phyloP scores from a whole-genome alignment of 169 alveolate genomes.

The Plasmodium malariae region DNA sequence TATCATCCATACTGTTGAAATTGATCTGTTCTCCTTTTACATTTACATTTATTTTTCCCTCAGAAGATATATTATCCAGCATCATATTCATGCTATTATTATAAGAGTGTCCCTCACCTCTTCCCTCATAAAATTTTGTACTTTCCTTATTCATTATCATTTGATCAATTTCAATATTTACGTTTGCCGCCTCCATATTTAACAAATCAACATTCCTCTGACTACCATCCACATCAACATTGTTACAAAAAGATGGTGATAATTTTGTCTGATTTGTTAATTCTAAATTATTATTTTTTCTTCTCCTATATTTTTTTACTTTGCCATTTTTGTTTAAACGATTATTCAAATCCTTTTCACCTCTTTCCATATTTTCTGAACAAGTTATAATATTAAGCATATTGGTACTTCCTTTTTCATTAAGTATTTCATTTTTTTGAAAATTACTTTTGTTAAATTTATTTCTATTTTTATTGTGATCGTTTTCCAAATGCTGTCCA shows the following conservation, averaged over 20 bases:
- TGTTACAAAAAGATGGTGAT: not conserved
- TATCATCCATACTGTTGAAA: slow-evolving; percentile 10
- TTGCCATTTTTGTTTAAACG: slow-evolving; percentile 5
- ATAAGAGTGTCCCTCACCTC: too few species aligned
- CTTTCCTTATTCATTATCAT: too few species aligned
- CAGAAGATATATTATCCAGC: too few species aligned
- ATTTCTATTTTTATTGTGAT: not conserved
- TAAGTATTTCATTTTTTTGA: not conserved
- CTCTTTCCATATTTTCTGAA: not conserved
- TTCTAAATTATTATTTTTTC: slow-evolving; percentile 10
- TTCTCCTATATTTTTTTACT: slow-evolving; percentile 21
- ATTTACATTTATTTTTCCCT: slow-evolving; percentile 1
- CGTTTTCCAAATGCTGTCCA: not conserved
- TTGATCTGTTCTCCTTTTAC: too few species aligned
- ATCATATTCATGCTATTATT: too few species aligned
- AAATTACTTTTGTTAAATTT: not conserved
- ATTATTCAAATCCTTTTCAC: slow-evolving; percentile 4
- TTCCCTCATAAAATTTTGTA: too few species aligned
- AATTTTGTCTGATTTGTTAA: not conserved
- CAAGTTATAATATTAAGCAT: not conserved
- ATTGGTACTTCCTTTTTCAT: not conserved
- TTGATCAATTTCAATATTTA: too few species aligned
- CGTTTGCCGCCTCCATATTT: too few species aligned
- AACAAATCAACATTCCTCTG: too few species aligned
- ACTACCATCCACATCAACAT: not conserved